These are phyloP conservation scores for Rubia peregrina DNA, from an alignment of 305 asterid species.

Conservation along the genomic window DNA sequence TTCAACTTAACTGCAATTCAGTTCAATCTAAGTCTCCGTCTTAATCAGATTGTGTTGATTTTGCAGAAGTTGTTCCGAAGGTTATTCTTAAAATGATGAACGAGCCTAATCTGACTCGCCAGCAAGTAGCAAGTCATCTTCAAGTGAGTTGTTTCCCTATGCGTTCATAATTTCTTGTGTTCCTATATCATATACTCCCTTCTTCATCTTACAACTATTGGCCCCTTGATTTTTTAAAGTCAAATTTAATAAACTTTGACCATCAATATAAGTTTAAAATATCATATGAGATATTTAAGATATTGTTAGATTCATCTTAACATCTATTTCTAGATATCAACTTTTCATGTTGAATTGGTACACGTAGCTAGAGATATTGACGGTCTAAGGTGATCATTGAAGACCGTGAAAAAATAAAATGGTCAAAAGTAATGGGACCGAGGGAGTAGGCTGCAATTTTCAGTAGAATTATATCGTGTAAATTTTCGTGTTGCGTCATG, in stretches of 20 bases:
- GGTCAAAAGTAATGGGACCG: too few species aligned
- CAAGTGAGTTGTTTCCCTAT: constrained; percentile 22
- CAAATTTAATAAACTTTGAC: too few species aligned
- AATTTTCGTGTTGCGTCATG: not conserved
- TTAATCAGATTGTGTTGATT: not conserved
- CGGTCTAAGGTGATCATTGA: too few species aligned
- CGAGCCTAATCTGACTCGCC: constrained; percentile 26
- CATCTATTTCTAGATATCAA: too few species aligned
- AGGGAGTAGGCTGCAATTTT: not conserved
- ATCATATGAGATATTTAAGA: too few species aligned
- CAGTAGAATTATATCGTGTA: not conserved
- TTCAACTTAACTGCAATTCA: not conserved
- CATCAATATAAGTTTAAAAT: too few species aligned
- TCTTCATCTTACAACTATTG: too few species aligned
- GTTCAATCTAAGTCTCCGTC: not conserved
- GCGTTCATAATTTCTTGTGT: not conserved
- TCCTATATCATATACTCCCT: not conserved
- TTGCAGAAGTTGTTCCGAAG: constrained; percentile 30
- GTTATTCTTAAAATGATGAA: constrained; percentile 31
- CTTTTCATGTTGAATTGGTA: too few species aligned
- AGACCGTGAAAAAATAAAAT: too few species aligned
- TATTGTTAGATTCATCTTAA: too few species aligned
- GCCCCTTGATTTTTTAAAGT: too few species aligned
- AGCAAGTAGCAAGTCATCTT: constrained; percentile 32
- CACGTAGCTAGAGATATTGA: too few species aligned